Evolutionary conservation across 1,284 basidiomycete species (phyloP), one percentile per base, ranked within the genome.

Genomic region (Pholiota adiposa): DNA sequence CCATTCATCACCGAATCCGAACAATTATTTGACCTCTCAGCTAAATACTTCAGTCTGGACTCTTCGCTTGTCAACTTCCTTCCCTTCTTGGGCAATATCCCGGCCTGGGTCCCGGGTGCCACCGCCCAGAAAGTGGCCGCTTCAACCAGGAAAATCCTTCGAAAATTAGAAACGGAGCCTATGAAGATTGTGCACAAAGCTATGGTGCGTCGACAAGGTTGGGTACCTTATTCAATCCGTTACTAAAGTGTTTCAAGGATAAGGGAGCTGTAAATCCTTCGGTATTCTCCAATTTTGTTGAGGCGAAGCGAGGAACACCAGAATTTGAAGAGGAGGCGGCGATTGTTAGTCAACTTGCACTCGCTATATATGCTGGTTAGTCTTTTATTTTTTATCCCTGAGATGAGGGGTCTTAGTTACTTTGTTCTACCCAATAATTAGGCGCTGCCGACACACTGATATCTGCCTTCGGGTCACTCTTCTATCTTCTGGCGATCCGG

Each of bases 401-500:
- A n/a, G n/a, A n/a, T n/a, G n/a, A 11, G 29, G 11, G 11, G 4
- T 31, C 29, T 5, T 4, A 31, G 5, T 31, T 4, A 31, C 29
- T 5, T 5, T 31, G 29, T 11, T 11, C 29, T 31, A 11, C 29
- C 29, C 29, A 31, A 31, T 31, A 5, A 18, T 12, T 11, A 51
- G 56, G 46, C 40, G 57, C 50, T 19, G 36, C 44, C 27, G 51
- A 54, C 36, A 53, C 57, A 4, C 25, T 43, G 2, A 46, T 34
- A 18, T 58, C 65, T 2, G 58, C 61, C 1, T 56, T 61, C 33
- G 52, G 56, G 25, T 68, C 68, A 5, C 75, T 77, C 59, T 58
- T 79, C 25, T 67, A 75, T 36, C 68, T 71, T 0, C 73, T 78
- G 73, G 66, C 74, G 0, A 59, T 67, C 2, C 58, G 73, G 54